A percentile compares a stretch with the other conserved stretches of the same genome.
Conservation (phyloP, 2,329 filamentous ascomycete species). For the Aspergillus sp. region DNA sequence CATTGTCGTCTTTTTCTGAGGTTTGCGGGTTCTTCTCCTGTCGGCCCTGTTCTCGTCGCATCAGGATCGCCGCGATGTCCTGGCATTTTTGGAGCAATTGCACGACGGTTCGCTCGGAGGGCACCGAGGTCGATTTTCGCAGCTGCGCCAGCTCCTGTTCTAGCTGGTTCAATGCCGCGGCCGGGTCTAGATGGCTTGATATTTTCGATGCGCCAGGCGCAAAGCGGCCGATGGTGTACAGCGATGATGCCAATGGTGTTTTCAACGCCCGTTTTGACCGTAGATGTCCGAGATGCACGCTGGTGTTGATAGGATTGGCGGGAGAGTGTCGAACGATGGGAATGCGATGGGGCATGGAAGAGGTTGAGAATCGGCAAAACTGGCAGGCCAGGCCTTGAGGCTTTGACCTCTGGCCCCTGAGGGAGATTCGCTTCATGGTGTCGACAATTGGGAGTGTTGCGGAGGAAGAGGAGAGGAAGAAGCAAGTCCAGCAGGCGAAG, state of each 20-base stretch:
- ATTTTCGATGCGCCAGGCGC: slow-evolving; percentile 10
- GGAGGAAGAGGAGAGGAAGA: too few relatives aligned
- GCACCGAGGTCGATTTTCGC: slow-evolving; percentile 21
- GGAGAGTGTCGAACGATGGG: slow-evolving; percentile 14
- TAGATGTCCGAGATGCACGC: slow-evolving; percentile 9
- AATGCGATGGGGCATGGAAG: slow-evolving; percentile 10
- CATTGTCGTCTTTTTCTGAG: slow-evolving; percentile 21
- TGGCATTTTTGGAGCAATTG: slow-evolving; percentile 27
- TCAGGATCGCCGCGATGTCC: slow-evolving; percentile 21
- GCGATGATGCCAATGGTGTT: slow-evolving; percentile 3
- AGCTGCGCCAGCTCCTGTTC: slow-evolving; percentile 19
- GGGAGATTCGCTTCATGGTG: slow-evolving; percentile 27
- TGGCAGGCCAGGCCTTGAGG: slow-evolving; percentile 26
- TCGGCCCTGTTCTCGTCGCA: slow-evolving; percentile 17
- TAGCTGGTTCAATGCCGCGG: slow-evolving; percentile 22
- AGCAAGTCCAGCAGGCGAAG: slow-evolving; percentile 8
- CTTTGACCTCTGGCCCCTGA: slow-evolving; percentile 19
- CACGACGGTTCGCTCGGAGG: slow-evolving; percentile 26
- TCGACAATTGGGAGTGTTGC: too few relatives aligned
- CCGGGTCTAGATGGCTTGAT: slow-evolving; percentile 6
- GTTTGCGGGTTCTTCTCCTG: slow-evolving; percentile 4
- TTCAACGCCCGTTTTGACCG: slow-evolving; percentile 8
- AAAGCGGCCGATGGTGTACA: slow-evolving; percentile 8
- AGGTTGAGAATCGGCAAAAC: slow-evolving; percentile 27
- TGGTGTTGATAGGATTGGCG: slow-evolving; percentile 5